These are phyloP conservation scores for Podospora fimiseda DNA, from an alignment of 495 filamentous ascomycete genomes.

Conservation along the genomic window DNA sequence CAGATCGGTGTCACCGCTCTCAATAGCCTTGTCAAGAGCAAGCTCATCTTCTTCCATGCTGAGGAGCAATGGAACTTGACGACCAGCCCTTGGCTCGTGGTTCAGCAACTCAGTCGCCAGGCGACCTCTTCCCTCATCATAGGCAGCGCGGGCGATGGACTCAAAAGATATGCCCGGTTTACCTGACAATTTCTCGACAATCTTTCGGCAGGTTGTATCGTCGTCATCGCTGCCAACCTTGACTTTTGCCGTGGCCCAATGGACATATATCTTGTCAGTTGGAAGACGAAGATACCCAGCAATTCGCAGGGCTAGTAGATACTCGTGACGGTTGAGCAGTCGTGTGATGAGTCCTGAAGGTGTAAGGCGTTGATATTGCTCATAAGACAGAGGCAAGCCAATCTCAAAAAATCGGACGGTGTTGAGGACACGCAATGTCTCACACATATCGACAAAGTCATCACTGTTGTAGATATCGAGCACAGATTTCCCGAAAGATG, in stretches of 20 bases:
- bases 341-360: conserved; percentile 81
- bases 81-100: conserved; percentile 86
- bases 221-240: conserved; percentile 78
- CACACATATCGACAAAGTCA: conserved; percentile 97
- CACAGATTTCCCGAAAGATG: conserved; percentile 94
- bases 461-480: conserved; percentile 94
- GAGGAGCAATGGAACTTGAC: conserved; percentile 89
- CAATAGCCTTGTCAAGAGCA: conserved; percentile 93
- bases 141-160: conserved; percentile 85
- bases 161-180: conserved; percentile 94
- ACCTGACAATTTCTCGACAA: conserved; percentile 78
- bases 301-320: conserved; percentile 83
- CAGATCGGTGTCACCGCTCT: conserved; percentile 90
- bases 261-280: conserved; percentile 84
- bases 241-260: conserved; percentile 95
- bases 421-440: conserved; percentile 86
- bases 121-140: conserved; percentile 82
- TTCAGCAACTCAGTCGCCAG: conserved; percentile 87
- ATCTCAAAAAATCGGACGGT: conserved; percentile 87
- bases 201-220: conserved; percentile 76
- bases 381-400: conserved; percentile 84
- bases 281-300: conserved; percentile 82
- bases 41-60: conserved; percentile 95
- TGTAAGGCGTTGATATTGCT: conserved; percentile 79
- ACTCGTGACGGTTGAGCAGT: conserved; percentile 82